These are phyloP conservation scores for Fusarium sp. DNA, from an alignment of 2,329 filamentous ascomycete genomes.

Conservation along the genomic window DNA sequence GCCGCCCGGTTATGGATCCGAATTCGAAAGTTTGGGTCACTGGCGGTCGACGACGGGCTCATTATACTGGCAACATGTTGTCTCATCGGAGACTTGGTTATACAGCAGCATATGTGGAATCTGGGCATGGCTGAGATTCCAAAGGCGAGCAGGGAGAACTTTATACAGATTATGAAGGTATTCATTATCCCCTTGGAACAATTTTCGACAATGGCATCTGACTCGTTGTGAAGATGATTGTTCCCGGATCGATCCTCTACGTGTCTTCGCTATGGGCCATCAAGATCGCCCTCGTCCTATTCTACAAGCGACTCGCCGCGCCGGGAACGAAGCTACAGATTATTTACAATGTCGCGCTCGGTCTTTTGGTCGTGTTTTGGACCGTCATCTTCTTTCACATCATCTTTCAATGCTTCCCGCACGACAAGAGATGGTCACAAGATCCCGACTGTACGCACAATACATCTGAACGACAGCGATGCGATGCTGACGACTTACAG, in stretches of 20 bases:
- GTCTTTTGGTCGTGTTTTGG: slow-evolving; percentile 46
- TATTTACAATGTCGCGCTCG: slow-evolving; percentile 52
- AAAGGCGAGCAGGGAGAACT: slow-evolving; percentile 34
- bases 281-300: slow-evolving; percentile 54
- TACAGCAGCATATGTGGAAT: slow-evolving; percentile 42
- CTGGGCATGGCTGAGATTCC: slow-evolving; percentile 43
- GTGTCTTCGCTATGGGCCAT: slow-evolving; percentile 55
- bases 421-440: slow-evolving; percentile 46
- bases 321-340: slow-evolving; percentile 50
- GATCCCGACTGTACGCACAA: slow-evolving; percentile 39
- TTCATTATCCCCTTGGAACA: background rate
- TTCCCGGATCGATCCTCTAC: slow-evolving; percentile 55
- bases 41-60: slow-evolving; percentile 34
- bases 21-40: slow-evolving; percentile 23
- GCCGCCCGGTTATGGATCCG: slow-evolving; percentile 35
- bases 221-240: slow-evolving; percentile 48
- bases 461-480: background rate
- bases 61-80: slow-evolving; percentile 32
- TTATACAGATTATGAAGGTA: slow-evolving; percentile 44
- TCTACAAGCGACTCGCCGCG: slow-evolving; percentile 54
- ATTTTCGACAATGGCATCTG: background rate
- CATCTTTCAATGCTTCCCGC: slow-evolving; percentile 53
- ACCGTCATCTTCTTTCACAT: slow-evolving; percentile 53
- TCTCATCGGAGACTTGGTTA: slow-evolving; percentile 36
- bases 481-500: slow-evolving; percentile 11